Percentiles rank a stretch among this genome's conserved stretches.
phyloP scores from a whole-genome alignment of 2,329 filamentous ascomycete species.

The Botrytis pseudocinerea region DNA sequence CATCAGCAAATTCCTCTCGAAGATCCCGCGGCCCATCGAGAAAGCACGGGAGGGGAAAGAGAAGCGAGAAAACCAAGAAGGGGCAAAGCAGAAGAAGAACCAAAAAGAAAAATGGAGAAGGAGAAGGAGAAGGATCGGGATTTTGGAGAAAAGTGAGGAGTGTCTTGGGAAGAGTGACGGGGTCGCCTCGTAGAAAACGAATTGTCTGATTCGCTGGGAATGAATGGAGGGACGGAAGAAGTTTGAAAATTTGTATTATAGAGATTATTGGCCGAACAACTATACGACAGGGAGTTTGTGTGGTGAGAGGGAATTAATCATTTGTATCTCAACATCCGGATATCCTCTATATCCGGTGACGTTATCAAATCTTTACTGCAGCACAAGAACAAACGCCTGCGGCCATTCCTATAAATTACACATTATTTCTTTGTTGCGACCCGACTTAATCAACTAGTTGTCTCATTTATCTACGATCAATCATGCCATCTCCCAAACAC shows the following conservation, averaged over 20 bases:
- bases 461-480: neutral
- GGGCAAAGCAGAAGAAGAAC: neutral
- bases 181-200: neutral
- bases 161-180: neutral
- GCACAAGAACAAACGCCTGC: neutral
- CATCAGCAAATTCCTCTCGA: neutral
- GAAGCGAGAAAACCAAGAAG: neutral
- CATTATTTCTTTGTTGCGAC: neutral
- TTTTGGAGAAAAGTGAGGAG: neutral
- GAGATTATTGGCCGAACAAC: neutral
- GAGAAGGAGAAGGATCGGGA: neutral
- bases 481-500: neutral
- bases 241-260: neutral
- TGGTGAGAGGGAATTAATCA: neutral
- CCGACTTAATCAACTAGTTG: neutral
- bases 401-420: neutral
- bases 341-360: neutral
- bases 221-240: neutral
- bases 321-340: neutral
- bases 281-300: neutral
- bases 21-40: neutral
- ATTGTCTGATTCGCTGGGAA: neutral
- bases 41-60: neutral
- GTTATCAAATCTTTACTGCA: neutral
- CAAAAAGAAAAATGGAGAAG: neutral